Evolutionary conservation across 2,329 filamentous ascomycete species (phyloP).

Genomic region (Apiospora hydei): DNA sequence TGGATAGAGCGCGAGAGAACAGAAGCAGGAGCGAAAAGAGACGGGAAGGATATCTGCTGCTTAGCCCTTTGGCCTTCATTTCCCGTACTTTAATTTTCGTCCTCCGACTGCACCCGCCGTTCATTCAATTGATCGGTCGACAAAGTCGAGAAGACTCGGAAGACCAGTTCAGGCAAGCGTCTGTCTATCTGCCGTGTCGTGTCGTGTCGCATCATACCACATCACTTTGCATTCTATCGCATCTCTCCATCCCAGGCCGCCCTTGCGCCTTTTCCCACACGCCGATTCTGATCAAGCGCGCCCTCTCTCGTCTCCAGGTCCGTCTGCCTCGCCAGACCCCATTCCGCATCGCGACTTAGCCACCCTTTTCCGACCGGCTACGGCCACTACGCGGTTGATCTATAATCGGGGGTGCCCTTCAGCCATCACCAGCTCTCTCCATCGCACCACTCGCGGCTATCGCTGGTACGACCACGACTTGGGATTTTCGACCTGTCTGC

Average conservation of each 20-base stretch:
- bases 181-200: slow-evolving; percentile 17
- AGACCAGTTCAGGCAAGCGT: slow-evolving; percentile 21
- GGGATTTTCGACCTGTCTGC: slow-evolving; percentile 17
- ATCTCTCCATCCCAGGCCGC: slow-evolving; percentile 9
- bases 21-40: slow-evolving; percentile 14
- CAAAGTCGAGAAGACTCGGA: slow-evolving; percentile 17
- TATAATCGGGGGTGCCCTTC: slow-evolving; percentile 6
- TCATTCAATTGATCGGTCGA: slow-evolving; percentile 21
- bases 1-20: slow-evolving; percentile 15
- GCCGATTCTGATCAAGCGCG: slow-evolving; percentile 20
- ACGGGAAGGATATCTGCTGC: slow-evolving; percentile 18
- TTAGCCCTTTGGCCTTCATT: slow-evolving; percentile 11
- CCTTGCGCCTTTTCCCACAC: slow-evolving; percentile 13
- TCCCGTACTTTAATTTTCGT: slow-evolving; percentile 18
- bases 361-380: slow-evolving; percentile 16
- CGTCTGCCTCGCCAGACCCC: slow-evolving; percentile 5
- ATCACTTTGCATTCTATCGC: slow-evolving; percentile 20
- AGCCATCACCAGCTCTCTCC: slow-evolving; percentile 12
- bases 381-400: slow-evolving; percentile 18
- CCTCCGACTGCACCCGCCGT: slow-evolving; percentile 13
- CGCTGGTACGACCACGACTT: slow-evolving; percentile 20
- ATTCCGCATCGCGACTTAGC: slow-evolving; percentile 13
- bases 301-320: slow-evolving; percentile 8
- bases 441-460: slow-evolving; percentile 19
- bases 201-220: slow-evolving; percentile 21